Evolutionary conservation across 23 red algal species (phyloP), one percentile per base, ranked within the genome.

Genomic region (Gracilaria domingensis): DNA sequence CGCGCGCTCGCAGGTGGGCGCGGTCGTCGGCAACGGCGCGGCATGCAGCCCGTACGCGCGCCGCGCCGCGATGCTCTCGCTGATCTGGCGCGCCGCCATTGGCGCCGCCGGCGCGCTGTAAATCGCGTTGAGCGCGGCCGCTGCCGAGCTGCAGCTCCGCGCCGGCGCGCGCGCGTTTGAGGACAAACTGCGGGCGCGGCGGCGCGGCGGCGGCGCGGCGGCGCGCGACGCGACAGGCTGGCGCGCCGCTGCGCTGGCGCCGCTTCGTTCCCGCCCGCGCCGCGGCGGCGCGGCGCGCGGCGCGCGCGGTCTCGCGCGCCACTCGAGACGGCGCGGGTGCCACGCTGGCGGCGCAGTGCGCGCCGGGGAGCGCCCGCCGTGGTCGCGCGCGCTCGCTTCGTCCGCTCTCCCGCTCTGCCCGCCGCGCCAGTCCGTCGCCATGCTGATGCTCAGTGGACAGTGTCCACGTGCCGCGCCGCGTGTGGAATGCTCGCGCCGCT

Each of bases 1-100:
- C 2, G n/a, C 24, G 23, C 23, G 9, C 24, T 8, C 24, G 26
- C 60, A 12, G n/a, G 24, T 12, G 2, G n/a, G 4, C 24, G 26
- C n/a, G n/a, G 2, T 45, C 42, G 42, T 4, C 42, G 42, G 42
- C 42, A 45, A 45, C 24, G 25, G 3, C 18, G 56, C 56, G 24
- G 9, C 60, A 65, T 65, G 60, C 60, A 21, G 60, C 60, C 60
- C 60, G 60, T 65, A 65, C 60, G 21, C 60, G 60, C 60, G 60
- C 4, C 60, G 60, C 60, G 23, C 7, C 54, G 54, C 54, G 9
- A 25, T 65, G 60, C 60, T 65, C 60, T 21, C 60, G 25, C 60
- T 65, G 60, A 65, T 65, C 60, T 65, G 60, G 60, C 60, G 60
- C 25, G 24, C 1, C 32, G 1, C 24, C 60, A 65, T 65, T 65